Base-by-base conservation (phyloP, 139 green algal species). In the Marvania coccoides region DNA sequence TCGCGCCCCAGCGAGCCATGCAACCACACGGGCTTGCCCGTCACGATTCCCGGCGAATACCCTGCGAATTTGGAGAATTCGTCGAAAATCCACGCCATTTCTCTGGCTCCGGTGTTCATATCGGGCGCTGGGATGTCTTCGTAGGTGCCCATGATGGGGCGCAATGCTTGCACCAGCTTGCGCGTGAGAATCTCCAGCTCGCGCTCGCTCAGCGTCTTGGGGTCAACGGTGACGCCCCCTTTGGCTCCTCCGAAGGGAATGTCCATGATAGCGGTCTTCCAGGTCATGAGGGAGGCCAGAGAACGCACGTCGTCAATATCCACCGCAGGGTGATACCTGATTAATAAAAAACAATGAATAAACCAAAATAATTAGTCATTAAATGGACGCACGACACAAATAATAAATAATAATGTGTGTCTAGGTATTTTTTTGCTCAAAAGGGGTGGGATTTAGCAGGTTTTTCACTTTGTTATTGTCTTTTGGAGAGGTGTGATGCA, bases 231-330 rank as follows among this genome's bases (percentile, higher is more conserved):
- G 26, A 95, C 71, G 39, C 87, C 88, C 7, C 82, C 87, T 78
- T 96, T 96, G 57, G 89, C 91, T 5, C 92, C 92, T 4, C 92
- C 92, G 84, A 96, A 98, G 3, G 92, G 92, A 13, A 98, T 86
- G 69, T 97, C 87, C 83, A 97, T 85, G 7, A 96, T 74, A 2
- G 92, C 92, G 1, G 93, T 96, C 74, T 98, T 98, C 89, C 88
- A 97, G 0, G 91, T 97, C 88, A 95, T 97, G n/a, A 97, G 79
- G 3, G 62, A 80, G 9, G 79, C 79, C 61, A 90, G 79, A 42
- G 72, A 83, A 37, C 83, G 67, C 33, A 90, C 80, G 61, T 93
- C 82, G 45, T 86, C 84, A 33, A 95, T 69, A 71, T 87, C 81
- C n/a, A 88, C 87, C 19, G 90, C 46, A 3, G 84, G 81, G 57